Conservation (phyloP, 441 rosid species). For the Pelargonium cotyledonis region DNA sequence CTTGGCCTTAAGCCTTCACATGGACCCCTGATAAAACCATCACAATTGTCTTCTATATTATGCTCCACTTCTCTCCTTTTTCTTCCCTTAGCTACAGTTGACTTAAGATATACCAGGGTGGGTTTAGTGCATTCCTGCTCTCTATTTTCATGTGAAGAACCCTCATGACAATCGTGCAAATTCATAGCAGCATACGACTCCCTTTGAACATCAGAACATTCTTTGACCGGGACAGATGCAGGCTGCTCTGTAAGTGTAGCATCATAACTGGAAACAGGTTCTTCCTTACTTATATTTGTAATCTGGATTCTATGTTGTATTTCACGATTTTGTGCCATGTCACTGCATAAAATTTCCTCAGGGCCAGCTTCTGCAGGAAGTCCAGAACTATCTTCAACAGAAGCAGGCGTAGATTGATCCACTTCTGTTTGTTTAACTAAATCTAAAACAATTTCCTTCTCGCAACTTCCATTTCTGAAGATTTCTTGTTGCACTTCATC, state of each 20-base stretch:
- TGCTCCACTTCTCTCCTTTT: constrained; percentile 50
- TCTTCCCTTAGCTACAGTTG: constrained; percentile 32
- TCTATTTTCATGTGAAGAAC: constrained; percentile 25
- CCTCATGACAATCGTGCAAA: constrained; percentile 23
- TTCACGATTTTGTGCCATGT: constrained; percentile 24
- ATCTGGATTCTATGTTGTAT: constrained; percentile 25
- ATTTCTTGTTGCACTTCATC: constrained; percentile 26
- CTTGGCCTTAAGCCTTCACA: constrained; percentile 98
- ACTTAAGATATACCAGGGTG: constrained; percentile 17
- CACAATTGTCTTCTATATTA: constrained; percentile 29
- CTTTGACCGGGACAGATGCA: constrained; percentile 21
- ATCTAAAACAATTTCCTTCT: constrained; percentile 17
- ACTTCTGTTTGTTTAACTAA: constrained; percentile 12
- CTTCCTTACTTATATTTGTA: constrained; percentile 20
- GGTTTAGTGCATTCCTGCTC: constrained; percentile 22
- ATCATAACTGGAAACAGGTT: constrained; percentile 7
- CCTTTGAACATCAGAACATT: constrained; percentile 27
- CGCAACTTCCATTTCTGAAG: constrained; percentile 21
- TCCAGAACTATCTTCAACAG: constrained; percentile 29
- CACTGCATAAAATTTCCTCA: constrained; percentile 22
- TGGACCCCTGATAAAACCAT: constrained; percentile 74
- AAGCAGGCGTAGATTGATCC: constrained; percentile 9
- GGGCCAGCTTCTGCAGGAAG: constrained; percentile 17
- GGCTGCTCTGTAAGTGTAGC: constrained; percentile 15
- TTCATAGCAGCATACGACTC: constrained; percentile 22